phyloP scores from a whole-genome alignment of 805 yeast species.

The Aciculoconidium aculeatum region DNA sequence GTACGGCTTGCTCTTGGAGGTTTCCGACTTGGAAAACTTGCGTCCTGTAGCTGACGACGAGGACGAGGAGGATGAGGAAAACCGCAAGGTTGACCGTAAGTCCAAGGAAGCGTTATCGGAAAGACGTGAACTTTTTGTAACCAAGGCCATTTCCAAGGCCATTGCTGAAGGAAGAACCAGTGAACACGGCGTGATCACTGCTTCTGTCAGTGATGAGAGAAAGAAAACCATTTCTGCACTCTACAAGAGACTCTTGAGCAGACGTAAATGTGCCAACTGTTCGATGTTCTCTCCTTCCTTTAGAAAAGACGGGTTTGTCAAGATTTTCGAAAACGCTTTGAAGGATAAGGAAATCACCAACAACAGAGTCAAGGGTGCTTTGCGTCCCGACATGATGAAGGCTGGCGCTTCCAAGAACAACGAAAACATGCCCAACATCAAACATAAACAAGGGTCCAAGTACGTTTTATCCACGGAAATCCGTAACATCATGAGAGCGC shows the following conservation, averaged over 20 bases:
- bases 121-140: slow-evolving; percentile 66
- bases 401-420: slow-evolving; percentile 14
- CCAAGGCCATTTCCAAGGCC: slow-evolving; percentile 64
- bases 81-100: slow-evolving; percentile 38
- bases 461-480: slow-evolving; percentile 87
- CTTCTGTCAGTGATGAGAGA: slow-evolving; percentile 84
- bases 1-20: slow-evolving; percentile 81
- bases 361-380: slow-evolving; percentile 76
- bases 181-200: slow-evolving; percentile 66
- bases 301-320: slow-evolving; percentile 91
- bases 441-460: slow-evolving; percentile 68
- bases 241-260: slow-evolving; percentile 62
- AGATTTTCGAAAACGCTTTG: slow-evolving; percentile 84
- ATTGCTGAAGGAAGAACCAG: slow-evolving; percentile 69
- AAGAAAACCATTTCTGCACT: slow-evolving; percentile 67
- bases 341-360: slow-evolving; percentile 74
- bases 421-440: slow-evolving; percentile 42
- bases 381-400: slow-evolving; percentile 66
- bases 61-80: slow-evolving; percentile 40
- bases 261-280: slow-evolving; percentile 94
- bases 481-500: slow-evolving; percentile 65
- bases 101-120: slow-evolving; percentile 43
- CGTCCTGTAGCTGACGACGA: slow-evolving; percentile 31
- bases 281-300: slow-evolving; percentile 90
- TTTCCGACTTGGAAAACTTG: slow-evolving; percentile 66